Base-by-base conservation (phyloP, 176 grass and related monocot genomes). In the Oryza meridionalis region DNA sequence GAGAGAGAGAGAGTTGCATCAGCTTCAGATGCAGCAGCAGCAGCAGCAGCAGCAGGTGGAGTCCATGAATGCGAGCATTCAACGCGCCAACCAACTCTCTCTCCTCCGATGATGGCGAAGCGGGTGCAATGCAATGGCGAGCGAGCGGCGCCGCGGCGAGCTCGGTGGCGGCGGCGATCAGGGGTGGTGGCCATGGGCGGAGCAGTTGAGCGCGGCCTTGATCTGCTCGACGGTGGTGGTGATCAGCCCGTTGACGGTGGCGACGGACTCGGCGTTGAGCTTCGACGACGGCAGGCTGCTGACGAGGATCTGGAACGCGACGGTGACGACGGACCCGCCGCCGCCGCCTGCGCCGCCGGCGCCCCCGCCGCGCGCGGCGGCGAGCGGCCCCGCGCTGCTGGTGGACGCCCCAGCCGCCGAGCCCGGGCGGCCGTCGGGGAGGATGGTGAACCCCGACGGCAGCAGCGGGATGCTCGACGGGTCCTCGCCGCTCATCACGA, bases 401-500 rank as follows among this genome's bases (percentile, higher is more conserved):
- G 85, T 87, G 67, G 93, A 92, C 16, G 93, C 76, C 47, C 71
- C 82, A 0, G 67, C 47, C 2, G 58, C 58, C 21, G 75, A 63
- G 1, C 45, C 61, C 1, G 81, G 59, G 1, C 84, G 82, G 7
- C 85, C 79, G 27, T 92, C 88, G 2, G 94, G 88, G 6, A 90
- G 29, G 79, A 94, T 94, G 47, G 81, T 77, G 72, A 90, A 93
- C 61, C 97, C 97, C 40, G 93, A 93, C 3, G 96, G 96, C 1
- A 95, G 90, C 49, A 98, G 89, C 27, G 91, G 79, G 79, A 98
- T 92, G 42, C 44, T 72, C 11, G 86, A 96, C 3, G 93, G 90
- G 76, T 99, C 97, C 86, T 92, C 91, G 5, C 97, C 97, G 45
- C 93, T 91, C 93, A 99, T 99, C 75, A 96, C 88, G 27, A 99